These are phyloP conservation scores for Yamadazyma taylorii DNA, from an alignment of 1,139 yeast species.

Conservation along the genomic window DNA sequence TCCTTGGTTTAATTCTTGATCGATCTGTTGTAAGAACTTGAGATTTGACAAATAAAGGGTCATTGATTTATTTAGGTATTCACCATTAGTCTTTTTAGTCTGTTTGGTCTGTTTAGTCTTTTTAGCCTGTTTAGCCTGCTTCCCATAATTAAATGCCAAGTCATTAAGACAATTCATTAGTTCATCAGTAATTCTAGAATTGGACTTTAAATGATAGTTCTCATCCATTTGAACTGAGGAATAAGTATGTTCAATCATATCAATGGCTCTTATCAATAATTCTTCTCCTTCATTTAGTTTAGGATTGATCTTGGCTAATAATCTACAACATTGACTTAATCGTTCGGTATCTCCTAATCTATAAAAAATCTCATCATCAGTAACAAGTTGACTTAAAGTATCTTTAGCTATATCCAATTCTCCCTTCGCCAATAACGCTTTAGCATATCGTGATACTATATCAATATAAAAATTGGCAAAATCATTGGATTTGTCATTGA, in stretches of 20 bases:
- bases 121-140: slow-evolving; percentile 17
- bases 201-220: slow-evolving; percentile 25
- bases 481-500: slow-evolving; percentile 29
- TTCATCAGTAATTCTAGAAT: slow-evolving; percentile 41
- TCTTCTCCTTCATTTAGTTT: slow-evolving; percentile 28
- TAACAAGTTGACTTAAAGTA: slow-evolving; percentile 31
- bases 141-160: slow-evolving; percentile 36
- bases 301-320: slow-evolving; percentile 32
- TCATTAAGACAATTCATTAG: slow-evolving; percentile 33
- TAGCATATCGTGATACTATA: slow-evolving; percentile 43
- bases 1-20: slow-evolving; percentile 20
- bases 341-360: slow-evolving; percentile 47
- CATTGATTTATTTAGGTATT: slow-evolving; percentile 26
- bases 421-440: slow-evolving; percentile 45
- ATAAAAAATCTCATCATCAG: slow-evolving; percentile 40
- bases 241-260: slow-evolving; percentile 35
- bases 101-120: too few relatives aligned
- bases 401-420: slow-evolving; percentile 31
- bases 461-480: slow-evolving; percentile 49
- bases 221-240: slow-evolving; percentile 27
- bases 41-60: slow-evolving; percentile 42
- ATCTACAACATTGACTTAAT: slow-evolving; percentile 42
- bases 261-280: slow-evolving; percentile 42
- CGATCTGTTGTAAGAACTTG: slow-evolving; percentile 25
- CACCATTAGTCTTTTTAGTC: too few relatives aligned